Percentiles rank a stretch among this genome's conserved stretches.
These are phyloP conservation scores for Leptomonas pyrrhocoris DNA, from an alignment of 208 protist genomes.

Conservation along the genomic window DNA sequence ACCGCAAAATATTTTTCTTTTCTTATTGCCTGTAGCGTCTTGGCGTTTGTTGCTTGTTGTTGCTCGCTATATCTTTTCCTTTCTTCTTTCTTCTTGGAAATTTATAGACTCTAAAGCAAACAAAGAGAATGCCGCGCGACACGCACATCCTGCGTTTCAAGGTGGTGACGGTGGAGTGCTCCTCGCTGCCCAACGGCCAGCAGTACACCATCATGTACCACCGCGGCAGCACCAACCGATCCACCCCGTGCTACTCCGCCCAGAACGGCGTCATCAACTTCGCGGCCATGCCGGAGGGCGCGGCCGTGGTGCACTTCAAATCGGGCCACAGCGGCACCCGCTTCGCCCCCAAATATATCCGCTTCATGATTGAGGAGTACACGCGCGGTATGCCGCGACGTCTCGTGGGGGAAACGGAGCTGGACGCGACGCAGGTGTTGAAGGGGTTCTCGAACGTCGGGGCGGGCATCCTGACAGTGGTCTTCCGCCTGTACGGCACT, in stretches of 20 bases:
- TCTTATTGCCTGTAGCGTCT: too few species aligned
- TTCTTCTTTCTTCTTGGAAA: too few species aligned
- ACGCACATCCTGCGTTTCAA: slow-evolving; percentile 83
- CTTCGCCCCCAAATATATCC: slow-evolving; percentile 82
- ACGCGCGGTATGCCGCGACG: slow-evolving; percentile 64
- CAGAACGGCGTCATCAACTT: slow-evolving; percentile 75
- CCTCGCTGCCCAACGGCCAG: slow-evolving; percentile 62
- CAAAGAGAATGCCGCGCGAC: slow-evolving; percentile 48
- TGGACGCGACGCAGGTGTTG: slow-evolving; percentile 71
- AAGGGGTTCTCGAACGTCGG: slow-evolving; percentile 35
- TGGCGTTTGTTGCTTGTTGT: too few species aligned
- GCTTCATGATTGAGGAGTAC: slow-evolving; percentile 85
- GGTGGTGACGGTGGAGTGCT: slow-evolving; percentile 66
- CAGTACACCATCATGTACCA: slow-evolving; percentile 84
- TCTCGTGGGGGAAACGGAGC: slow-evolving; percentile 66
- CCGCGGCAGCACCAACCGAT: slow-evolving; percentile 70
- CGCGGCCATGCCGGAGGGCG: slow-evolving; percentile 80
- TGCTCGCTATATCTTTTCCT: too few species aligned
- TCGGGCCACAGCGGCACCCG: slow-evolving; percentile 41
- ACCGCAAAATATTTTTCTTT: too few species aligned
- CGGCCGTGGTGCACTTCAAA: slow-evolving; percentile 85
- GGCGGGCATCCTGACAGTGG: slow-evolving; percentile 32
- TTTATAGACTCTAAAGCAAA: too few species aligned
- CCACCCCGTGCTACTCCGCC: slow-evolving; percentile 75
- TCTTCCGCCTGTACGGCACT: slow-evolving; percentile 70